phyloP scores from a whole-genome alignment of 768 basidiomycete genomes.

The Leccinum pellstonianum region DNA sequence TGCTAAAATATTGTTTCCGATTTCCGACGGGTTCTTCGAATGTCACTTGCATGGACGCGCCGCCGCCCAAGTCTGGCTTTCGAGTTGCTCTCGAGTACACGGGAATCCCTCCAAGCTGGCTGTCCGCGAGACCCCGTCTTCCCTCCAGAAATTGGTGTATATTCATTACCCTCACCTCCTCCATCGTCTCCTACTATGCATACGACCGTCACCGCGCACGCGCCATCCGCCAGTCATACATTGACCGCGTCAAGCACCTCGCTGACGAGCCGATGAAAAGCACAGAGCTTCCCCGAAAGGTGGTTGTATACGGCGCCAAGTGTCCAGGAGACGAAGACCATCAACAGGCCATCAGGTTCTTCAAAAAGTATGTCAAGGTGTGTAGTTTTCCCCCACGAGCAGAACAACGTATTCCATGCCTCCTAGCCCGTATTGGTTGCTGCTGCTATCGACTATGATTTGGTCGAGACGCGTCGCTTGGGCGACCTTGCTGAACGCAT shows the following conservation, averaged over 20 bases:
- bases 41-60: slow-evolving; percentile 10
- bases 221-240: slow-evolving; percentile 71
- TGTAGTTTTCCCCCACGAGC: slow-evolving; percentile 27
- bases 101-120: slow-evolving; percentile 71
- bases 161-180: slow-evolving; percentile 76
- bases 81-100: slow-evolving; percentile 65
- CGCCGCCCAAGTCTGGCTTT: slow-evolving; percentile 48
- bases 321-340: slow-evolving; percentile 97
- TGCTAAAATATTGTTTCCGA: slow-evolving; percentile 21
- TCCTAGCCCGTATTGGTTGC: slow-evolving; percentile 88
- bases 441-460: slow-evolving; percentile 89
- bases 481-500: slow-evolving; percentile 83
- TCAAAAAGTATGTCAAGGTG: slow-evolving; percentile 98
- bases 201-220: slow-evolving; percentile 88
- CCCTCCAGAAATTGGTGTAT: slow-evolving; percentile 95
- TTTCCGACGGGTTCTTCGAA: slow-evolving; percentile 13
- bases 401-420: slow-evolving; percentile 3
- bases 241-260: slow-evolving; percentile 76
- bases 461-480: slow-evolving; percentile 75
- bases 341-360: slow-evolving; percentile 80
- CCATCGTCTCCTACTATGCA: slow-evolving; percentile 67
- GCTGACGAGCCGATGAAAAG: slow-evolving; percentile 65
- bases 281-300: slow-evolving; percentile 68
- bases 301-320: slow-evolving; percentile 83
- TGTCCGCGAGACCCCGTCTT: slow-evolving; percentile 79